Evolutionary conservation across 257 asterid species (phyloP).

Genomic region (Gentiana dahurica): DNA sequence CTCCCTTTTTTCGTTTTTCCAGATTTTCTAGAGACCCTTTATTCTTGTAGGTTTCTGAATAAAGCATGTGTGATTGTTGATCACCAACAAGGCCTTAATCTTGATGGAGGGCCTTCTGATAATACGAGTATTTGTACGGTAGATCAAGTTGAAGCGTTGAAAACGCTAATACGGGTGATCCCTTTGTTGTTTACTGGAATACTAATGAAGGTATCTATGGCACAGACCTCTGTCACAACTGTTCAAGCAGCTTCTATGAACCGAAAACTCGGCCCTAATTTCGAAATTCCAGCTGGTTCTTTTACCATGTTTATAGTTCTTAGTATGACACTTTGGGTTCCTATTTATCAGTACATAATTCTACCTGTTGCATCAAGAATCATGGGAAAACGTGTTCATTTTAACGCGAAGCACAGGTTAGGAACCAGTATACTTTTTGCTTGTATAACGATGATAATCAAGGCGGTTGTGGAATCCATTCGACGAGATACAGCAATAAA

Average conservation of each 20-base stretch:
- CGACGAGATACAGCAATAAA: conserved; percentile 24
- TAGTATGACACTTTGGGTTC: conserved; percentile 41
- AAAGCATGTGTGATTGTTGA: conserved; percentile 57
- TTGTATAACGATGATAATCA: conserved; percentile 30
- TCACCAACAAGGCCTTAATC: conserved; percentile 24
- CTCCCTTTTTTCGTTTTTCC: background rate
- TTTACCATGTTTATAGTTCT: conserved; percentile 30
- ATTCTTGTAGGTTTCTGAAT: conserved; percentile 42
- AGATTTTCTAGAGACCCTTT: background rate
- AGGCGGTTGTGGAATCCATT: conserved; percentile 38
- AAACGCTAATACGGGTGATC: conserved; percentile 38
- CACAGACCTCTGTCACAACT: conserved; percentile 43
- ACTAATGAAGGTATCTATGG: conserved; percentile 31
- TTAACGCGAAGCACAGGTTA: conserved; percentile 45
- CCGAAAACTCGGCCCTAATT: conserved; percentile 33
- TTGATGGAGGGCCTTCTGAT: conserved; percentile 29
- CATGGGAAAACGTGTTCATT: conserved; percentile 24
- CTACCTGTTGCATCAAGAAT: conserved; percentile 50
- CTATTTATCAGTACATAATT: conserved; percentile 39
- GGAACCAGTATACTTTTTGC: conserved; percentile 57
- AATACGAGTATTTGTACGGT: conserved; percentile 59
- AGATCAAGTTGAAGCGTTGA: conserved; percentile 72
- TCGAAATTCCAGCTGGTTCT: conserved; percentile 66
- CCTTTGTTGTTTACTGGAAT: conserved; percentile 69
- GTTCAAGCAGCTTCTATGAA: conserved; percentile 63